These are phyloP conservation scores for Amanita subjunquillea DNA, from an alignment of 768 basidiomycete genomes.

Conservation along the genomic window DNA sequence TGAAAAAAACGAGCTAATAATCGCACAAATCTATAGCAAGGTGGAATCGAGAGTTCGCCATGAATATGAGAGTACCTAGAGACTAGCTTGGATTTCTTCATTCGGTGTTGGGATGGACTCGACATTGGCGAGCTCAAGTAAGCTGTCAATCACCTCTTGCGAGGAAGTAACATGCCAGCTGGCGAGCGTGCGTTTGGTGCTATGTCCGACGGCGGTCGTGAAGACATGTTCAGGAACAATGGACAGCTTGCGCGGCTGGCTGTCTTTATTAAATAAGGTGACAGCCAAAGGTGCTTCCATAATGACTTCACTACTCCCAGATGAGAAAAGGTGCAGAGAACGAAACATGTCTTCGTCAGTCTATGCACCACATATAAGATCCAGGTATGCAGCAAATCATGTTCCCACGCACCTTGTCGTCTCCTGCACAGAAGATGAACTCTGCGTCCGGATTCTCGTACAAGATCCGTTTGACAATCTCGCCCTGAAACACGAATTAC, in stretches of 20 bases:
- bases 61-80: no score
- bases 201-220: slow-evolving; percentile 89
- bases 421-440: slow-evolving; percentile 95
- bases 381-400: neutral
- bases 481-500: slow-evolving; percentile 36
- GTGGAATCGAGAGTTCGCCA: neutral
- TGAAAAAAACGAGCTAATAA: no score
- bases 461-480: slow-evolving; percentile 91
- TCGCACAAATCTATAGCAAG: no score
- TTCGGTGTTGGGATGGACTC: slow-evolving; percentile 3
- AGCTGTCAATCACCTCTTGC: slow-evolving; percentile 74
- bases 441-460: slow-evolving; percentile 92
- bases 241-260: slow-evolving; percentile 44
- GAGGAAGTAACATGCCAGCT: slow-evolving; percentile 90
- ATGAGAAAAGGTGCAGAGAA: slow-evolving; percentile 56
- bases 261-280: slow-evolving; percentile 32
- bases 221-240: slow-evolving; percentile 68
- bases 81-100: neutral
- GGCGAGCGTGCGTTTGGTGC: slow-evolving; percentile 81
- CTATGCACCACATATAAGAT: slow-evolving; percentile 21
- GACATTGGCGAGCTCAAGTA: slow-evolving; percentile 50
- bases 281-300: slow-evolving; percentile 53
- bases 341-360: slow-evolving; percentile 99
- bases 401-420: slow-evolving; percentile 68
- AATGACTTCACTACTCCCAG: slow-evolving; percentile 29